Evolutionary conservation across 139 green algal genomes (phyloP).

Genomic region (Picochlorum costavermella): DNA sequence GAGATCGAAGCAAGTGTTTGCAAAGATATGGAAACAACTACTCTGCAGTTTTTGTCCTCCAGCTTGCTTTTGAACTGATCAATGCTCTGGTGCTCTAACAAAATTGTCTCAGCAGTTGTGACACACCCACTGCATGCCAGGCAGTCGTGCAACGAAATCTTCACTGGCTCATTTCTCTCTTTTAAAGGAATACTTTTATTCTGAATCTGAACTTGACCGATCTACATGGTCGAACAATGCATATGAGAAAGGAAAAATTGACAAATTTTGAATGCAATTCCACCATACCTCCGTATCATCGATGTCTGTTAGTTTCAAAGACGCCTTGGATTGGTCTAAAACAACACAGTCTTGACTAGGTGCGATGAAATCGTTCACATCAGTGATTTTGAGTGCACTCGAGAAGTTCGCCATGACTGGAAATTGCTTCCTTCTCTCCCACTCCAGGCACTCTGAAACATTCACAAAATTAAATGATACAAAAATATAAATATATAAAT

Average conservation of each 20-base stretch:
- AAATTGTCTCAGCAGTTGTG: slow-evolving; percentile 87
- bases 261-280: background rate
- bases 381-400: slow-evolving; percentile 63
- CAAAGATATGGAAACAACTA: slow-evolving; percentile 80
- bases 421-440: background rate
- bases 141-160: slow-evolving; percentile 93
- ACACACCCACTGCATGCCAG: slow-evolving; percentile 95
- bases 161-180: slow-evolving; percentile 47
- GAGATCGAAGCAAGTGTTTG: slow-evolving; percentile 73
- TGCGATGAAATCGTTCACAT: slow-evolving; percentile 93
- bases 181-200: slow-evolving; percentile 14
- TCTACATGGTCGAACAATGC: slow-evolving; percentile 7
- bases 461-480: background rate
- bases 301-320: background rate
- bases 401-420: slow-evolving; percentile 53
- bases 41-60: slow-evolving; percentile 17
- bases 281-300: background rate
- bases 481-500: background rate
- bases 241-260: background rate
- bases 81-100: slow-evolving; percentile 85
- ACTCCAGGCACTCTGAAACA: no score
- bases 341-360: slow-evolving; percentile 90
- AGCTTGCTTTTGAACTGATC: slow-evolving; percentile 50
- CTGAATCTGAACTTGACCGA: slow-evolving; percentile 25
- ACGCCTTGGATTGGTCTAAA: slow-evolving; percentile 18